These are phyloP conservation scores for Nicotiana rustica DNA, from an alignment of 305 asterid genomes.

Conservation along the genomic window DNA sequence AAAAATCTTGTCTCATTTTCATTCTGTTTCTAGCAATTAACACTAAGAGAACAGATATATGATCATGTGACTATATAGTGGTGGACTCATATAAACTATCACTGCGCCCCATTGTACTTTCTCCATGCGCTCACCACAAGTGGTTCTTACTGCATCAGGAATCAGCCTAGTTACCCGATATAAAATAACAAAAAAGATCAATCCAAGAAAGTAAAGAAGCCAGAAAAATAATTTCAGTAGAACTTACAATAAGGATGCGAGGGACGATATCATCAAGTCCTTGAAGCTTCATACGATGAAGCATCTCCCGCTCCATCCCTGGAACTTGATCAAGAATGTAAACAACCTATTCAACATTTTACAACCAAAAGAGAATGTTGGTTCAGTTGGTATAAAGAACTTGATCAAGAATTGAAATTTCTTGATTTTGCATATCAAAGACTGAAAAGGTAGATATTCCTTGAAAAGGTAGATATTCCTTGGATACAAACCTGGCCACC, in stretches of 20 bases:
- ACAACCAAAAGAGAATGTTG: neutral
- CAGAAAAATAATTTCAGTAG: neutral
- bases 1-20: no score
- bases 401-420: slow-evolving; percentile 1
- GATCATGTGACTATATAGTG: no score
- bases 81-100: no score
- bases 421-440: no score
- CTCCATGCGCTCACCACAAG: slow-evolving; percentile 45
- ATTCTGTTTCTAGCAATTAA: no score
- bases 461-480: no score
- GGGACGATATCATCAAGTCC: slow-evolving; percentile 40
- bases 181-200: slow-evolving; percentile 7
- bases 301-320: slow-evolving; percentile 40
- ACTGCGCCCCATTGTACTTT: slow-evolving; percentile 39
- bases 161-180: slow-evolving; percentile 45
- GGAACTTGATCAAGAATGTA: slow-evolving; percentile 44
- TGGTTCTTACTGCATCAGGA: slow-evolving; percentile 50
- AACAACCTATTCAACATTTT: slow-evolving; percentile 33
- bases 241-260: slow-evolving; percentile 39
- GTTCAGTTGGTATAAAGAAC: neutral
- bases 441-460: no score
- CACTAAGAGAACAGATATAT: no score
- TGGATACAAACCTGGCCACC: slow-evolving; percentile 35
- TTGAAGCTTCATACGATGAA: slow-evolving; percentile 33
- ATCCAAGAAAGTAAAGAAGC: neutral